A percentile compares a stretch with the other conserved stretches of the same genome.
These are phyloP conservation scores for Angomonas desouzai DNA, from an alignment of 208 protist species.

Conservation along the genomic window DNA sequence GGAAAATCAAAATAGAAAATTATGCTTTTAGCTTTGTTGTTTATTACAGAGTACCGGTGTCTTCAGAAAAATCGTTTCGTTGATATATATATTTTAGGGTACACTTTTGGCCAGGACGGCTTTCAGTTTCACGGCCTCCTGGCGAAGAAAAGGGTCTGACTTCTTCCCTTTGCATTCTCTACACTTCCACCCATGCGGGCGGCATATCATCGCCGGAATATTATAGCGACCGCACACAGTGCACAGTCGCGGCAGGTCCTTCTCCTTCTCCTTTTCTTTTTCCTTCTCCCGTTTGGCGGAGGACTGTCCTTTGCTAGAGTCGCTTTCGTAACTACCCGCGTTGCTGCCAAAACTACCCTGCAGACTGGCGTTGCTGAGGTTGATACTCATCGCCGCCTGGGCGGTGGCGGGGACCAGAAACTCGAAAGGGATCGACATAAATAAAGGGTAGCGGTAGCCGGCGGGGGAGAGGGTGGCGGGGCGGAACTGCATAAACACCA, in stretches of 20 bases:
- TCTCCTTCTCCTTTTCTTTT: constrained; percentile 3
- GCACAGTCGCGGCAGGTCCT: constrained; percentile 50
- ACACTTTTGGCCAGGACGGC: constrained; percentile 10
- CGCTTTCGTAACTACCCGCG: constrained; percentile 20
- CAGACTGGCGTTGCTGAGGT: constrained; percentile 36
- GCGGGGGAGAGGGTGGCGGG: constrained; percentile 62
- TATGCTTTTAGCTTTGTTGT: neutral
- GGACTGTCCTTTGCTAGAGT: neutral
- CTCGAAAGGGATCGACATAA: constrained; percentile 86
- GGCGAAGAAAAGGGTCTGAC: constrained; percentile 49
- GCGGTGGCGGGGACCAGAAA: constrained; percentile 65
- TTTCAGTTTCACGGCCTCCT: constrained; percentile 40
- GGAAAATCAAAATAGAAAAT: too few relatives aligned
- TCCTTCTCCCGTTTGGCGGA: neutral
- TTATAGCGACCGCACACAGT: constrained; percentile 86
- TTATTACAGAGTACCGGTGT: neutral
- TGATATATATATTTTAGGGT: constrained; percentile 3
- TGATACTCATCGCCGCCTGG: constrained; percentile 22
- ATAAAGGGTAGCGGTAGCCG: constrained; percentile 85
- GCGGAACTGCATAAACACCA: constrained; percentile 84
- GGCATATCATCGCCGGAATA: constrained; percentile 56
- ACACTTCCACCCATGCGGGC: constrained; percentile 82
- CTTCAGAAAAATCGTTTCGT: neutral
- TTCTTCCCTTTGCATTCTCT: constrained; percentile 84
- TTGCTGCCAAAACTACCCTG: constrained; percentile 31